These are phyloP conservation scores for Clonostachys solani DNA, from an alignment of 2,329 filamentous ascomycete species.

Conservation along the genomic window DNA sequence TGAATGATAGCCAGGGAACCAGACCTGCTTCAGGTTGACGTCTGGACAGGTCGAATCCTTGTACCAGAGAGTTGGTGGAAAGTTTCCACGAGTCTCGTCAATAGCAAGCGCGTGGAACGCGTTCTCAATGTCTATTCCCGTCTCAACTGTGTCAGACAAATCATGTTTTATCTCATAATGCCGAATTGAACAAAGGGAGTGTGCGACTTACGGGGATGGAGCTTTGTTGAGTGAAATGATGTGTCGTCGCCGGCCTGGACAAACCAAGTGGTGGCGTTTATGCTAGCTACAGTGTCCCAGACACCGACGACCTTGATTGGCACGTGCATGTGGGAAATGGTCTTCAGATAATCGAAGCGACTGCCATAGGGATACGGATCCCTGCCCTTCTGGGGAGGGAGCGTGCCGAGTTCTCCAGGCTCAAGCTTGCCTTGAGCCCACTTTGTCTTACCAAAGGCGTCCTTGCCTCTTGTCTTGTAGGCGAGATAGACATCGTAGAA, in stretches of 20 bases:
- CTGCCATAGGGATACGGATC: no score
- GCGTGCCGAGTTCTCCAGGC: no score
- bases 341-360: no score
- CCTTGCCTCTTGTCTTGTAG: not conserved
- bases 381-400: no score
- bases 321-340: no score
- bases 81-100: not conserved
- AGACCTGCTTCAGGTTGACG: not conserved
- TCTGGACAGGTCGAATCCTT: not conserved
- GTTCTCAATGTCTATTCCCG: not conserved
- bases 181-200: no score
- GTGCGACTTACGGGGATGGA: no score
- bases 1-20: not conserved
- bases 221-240: no score
- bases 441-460: not conserved
- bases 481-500: constrained; percentile 35
- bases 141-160: no score
- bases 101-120: constrained; percentile 1
- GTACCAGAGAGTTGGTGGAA: constrained; percentile 1
- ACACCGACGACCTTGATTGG: constrained; percentile 2
- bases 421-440: no score
- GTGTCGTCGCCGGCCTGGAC: no score
- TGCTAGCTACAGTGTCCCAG: constrained; percentile 1
- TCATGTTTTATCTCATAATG: no score
- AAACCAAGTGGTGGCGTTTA: not conserved